These are phyloP conservation scores for Hypoxylon sp. DNA, from an alignment of 2,329 filamentous ascomycete genomes.

Conservation along the genomic window DNA sequence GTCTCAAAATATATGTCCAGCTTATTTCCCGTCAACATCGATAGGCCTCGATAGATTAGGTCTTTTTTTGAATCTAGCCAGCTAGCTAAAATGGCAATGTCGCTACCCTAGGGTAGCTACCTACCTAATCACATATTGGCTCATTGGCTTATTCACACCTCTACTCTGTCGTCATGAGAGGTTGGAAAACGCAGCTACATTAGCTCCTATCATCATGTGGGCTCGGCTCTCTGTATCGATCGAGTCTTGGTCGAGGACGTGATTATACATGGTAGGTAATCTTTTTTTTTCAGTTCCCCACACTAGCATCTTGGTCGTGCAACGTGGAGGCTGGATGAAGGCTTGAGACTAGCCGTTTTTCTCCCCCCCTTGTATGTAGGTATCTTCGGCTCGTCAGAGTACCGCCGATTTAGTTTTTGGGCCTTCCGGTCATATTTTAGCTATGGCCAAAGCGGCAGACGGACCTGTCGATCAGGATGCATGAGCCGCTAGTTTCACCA, in stretches of 20 bases:
- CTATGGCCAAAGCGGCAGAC: slow-evolving; percentile 25
- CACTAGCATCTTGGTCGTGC: slow-evolving; percentile 11
- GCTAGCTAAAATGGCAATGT: too few species aligned
- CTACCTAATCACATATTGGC: too few species aligned
- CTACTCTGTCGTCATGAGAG: slow-evolving; percentile 12
- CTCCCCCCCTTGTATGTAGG: background rate
- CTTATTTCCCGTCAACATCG: too few species aligned
- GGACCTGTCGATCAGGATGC: slow-evolving; percentile 36
- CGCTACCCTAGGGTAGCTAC: too few species aligned
- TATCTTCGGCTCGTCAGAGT: slow-evolving; percentile 18
- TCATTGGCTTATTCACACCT: slow-evolving; percentile 6
- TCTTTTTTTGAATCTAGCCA: too few species aligned
- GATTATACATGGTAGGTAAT: too few species aligned
- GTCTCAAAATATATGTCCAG: slow-evolving; percentile 12
- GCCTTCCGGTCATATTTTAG: slow-evolving; percentile 21
- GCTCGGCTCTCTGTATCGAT: background rate
- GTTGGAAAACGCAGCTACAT: slow-evolving; percentile 2
- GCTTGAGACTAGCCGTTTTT: slow-evolving; percentile 16
- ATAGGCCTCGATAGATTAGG: slow-evolving; percentile 2
- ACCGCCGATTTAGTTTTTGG: slow-evolving; percentile 23
- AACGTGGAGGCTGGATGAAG: slow-evolving; percentile 21
- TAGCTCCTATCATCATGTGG: slow-evolving; percentile 12
- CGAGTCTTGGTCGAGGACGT: slow-evolving; percentile 4
- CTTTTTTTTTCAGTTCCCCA: slow-evolving; percentile 30
- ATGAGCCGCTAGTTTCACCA: slow-evolving; percentile 26